A percentile compares a stretch with the other conserved stretches of the same genome.
phyloP scores from a whole-genome alignment of 2,329 filamentous ascomycete genomes.

The Bipolaris victoriae region DNA sequence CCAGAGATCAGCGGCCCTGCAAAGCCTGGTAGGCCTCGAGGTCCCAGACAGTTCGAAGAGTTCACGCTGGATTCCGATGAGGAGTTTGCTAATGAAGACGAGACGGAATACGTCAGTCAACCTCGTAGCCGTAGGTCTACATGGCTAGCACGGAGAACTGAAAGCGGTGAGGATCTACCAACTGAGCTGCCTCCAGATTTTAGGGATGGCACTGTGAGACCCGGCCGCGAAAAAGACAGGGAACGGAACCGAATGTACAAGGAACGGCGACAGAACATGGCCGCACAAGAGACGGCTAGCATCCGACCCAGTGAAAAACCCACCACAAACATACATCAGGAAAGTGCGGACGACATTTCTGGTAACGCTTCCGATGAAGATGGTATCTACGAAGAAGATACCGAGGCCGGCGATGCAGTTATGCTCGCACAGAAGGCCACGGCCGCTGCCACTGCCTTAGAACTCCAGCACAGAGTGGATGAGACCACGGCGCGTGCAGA shows the following conservation, averaged over 20 bases:
- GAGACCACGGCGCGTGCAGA: constrained; percentile 26
- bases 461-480: constrained; percentile 32
- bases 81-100: constrained; percentile 42
- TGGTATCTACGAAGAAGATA: constrained; percentile 41
- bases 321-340: constrained; percentile 29
- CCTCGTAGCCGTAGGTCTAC: constrained; percentile 40
- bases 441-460: constrained; percentile 32
- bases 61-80: constrained; percentile 55
- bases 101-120: constrained; percentile 21
- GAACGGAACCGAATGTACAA: constrained; percentile 31
- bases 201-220: constrained; percentile 44
- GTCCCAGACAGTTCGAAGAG: constrained; percentile 51
- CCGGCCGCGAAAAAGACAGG: constrained; percentile 35
- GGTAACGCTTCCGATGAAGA: constrained; percentile 36
- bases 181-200: constrained; percentile 53
- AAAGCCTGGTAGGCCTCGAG: constrained; percentile 31
- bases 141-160: constrained; percentile 52
- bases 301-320: constrained; percentile 36
- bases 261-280: constrained; percentile 37
- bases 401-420: constrained; percentile 30
- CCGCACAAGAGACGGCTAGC: constrained; percentile 29
- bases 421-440: constrained; percentile 30
- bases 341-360: constrained; percentile 37
- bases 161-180: constrained; percentile 52
- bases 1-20: constrained; percentile 29